Base-by-base conservation (phyloP, 1,284 basidiomycete genomes). In the Ganoderma meredithae region DNA sequence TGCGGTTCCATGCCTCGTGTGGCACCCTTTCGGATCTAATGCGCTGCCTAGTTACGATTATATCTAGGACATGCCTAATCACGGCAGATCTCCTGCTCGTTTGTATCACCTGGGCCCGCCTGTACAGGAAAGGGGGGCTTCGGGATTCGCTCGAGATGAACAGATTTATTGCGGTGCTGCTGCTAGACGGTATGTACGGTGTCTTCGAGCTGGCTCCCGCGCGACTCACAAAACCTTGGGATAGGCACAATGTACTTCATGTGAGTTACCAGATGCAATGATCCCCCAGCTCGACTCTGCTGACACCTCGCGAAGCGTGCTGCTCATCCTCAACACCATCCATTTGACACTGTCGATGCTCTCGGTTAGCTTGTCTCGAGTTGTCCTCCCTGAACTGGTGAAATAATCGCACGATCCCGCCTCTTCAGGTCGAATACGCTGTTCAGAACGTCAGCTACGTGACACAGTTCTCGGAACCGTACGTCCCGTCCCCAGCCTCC, bases 381-480 rank as follows among this genome's bases (percentile, higher is more conserved):
- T 9, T 55, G 8, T n/a, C 59, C 15, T 5, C 1, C 59, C 39
- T 8, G 15, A 5, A 22, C 27, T 8, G 36, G 17, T 15, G 27
- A 36, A 6, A 36, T 52, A 6, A 43, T 22, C 33, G 31, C 19
- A 3, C 22, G 0, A 7, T 13, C 13, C 19, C 13, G n/a, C 39
- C 40, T 3, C 12, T 22, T 2, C 33, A 62, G 65, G 39, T 66
- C 43, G 43, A 66, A 44, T 63, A 58, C 61, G 36, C 53, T 7
- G 31, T 62, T 13, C 15, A 47, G 53, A 63, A 66, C 60, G 55
- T 66, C 33, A 22, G 33, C 55, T 63, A 41, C 60, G 44, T 62
- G 53, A 66, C 65, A 41, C 60, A 62, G 9, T 59, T 66, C 60
- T 63, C 53, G 33, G 65, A 66, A 31, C 65, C 65, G 60, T 66